A percentile compares a stretch with the other conserved stretches of the same genome.
These are phyloP conservation scores for Juglanconis oblonga DNA, from an alignment of 2,329 filamentous ascomycete genomes.

Conservation along the genomic window DNA sequence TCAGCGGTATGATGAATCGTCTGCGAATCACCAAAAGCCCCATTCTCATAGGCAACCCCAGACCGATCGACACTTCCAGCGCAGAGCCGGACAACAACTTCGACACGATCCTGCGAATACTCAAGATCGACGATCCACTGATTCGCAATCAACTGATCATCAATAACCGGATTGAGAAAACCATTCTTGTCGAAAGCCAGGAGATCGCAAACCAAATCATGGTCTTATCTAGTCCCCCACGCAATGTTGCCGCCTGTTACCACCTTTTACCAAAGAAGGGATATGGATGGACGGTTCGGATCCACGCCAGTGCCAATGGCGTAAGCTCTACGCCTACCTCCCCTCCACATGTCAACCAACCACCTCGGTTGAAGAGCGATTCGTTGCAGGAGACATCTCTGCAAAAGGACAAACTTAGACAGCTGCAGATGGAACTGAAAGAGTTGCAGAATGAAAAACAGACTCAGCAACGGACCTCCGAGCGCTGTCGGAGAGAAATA, in stretches of 20 bases:
- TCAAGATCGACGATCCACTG: conserved; percentile 77
- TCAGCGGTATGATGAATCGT: conserved; percentile 64
- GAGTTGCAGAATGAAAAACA: conserved; percentile 48
- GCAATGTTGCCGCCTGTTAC: conserved; percentile 72
- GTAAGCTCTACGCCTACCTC: conserved; percentile 37
- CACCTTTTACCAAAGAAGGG: conserved; percentile 58
- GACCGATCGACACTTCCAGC: conserved; percentile 54
- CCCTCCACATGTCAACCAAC: conserved; percentile 43
- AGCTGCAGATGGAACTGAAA: conserved; percentile 53
- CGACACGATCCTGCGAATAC: conserved; percentile 74
- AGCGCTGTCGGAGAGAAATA: conserved; percentile 47
- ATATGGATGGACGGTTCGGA: conserved; percentile 57
- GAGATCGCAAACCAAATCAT: conserved; percentile 67
- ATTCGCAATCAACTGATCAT: conserved; percentile 84
- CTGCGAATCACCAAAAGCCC: conserved; percentile 46
- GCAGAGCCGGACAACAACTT: conserved; percentile 72
- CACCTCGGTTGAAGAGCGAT: conserved; percentile 78
- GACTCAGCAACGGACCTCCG: conserved; percentile 44
- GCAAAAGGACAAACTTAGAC: conserved; percentile 47
- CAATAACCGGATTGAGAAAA: conserved; percentile 77
- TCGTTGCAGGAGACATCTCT: conserved; percentile 25
- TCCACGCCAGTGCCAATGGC: conserved; percentile 36
- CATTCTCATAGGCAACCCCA: conserved; percentile 62
- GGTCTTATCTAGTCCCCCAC: conserved; percentile 55
- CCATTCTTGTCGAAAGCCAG: conserved; percentile 69